Percentiles rank a stretch among this genome's conserved stretches.
phyloP scores from a whole-genome alignment of 208 protist species.

The Vickermania spadyakhi region DNA sequence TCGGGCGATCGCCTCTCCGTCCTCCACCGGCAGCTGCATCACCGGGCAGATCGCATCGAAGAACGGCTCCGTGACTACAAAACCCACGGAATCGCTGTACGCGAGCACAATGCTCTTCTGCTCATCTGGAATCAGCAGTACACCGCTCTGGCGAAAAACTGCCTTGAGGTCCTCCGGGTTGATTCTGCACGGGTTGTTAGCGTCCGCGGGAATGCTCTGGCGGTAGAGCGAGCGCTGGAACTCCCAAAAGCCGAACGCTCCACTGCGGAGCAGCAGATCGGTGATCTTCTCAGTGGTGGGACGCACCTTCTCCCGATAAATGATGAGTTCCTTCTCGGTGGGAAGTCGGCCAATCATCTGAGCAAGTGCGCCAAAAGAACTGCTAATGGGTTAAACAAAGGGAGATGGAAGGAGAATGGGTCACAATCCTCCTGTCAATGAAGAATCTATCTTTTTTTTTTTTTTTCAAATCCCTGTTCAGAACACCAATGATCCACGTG shows the following conservation, averaged over 20 bases:
- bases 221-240: constrained; percentile 16
- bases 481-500: too few relatives aligned
- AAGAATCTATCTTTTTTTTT: too few relatives aligned
- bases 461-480: too few relatives aligned
- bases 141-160: constrained; percentile 37
- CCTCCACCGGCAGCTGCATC: neutral
- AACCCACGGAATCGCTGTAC: constrained; percentile 71
- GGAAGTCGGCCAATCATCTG: constrained; percentile 9
- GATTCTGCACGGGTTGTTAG: constrained; percentile 19
- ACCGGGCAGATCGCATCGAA: constrained; percentile 19
- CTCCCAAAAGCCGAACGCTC: constrained; percentile 39
- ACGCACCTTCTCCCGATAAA: constrained; percentile 43
- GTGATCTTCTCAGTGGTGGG: constrained; percentile 33
- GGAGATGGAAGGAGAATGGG: too few relatives aligned
- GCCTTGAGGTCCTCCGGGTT: constrained; percentile 66
- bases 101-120: constrained; percentile 32
- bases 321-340: constrained; percentile 27
- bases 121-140: constrained; percentile 49
- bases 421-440: too few relatives aligned
- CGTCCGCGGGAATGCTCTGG: constrained; percentile 3
- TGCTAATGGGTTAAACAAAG: too few relatives aligned
- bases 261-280: constrained; percentile 59
- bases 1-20: neutral
- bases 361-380: too few relatives aligned
- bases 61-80: constrained; percentile 45